phyloP scores from a whole-genome alignment of 768 basidiomycete genomes.

The Hydnum rufescens region DNA sequence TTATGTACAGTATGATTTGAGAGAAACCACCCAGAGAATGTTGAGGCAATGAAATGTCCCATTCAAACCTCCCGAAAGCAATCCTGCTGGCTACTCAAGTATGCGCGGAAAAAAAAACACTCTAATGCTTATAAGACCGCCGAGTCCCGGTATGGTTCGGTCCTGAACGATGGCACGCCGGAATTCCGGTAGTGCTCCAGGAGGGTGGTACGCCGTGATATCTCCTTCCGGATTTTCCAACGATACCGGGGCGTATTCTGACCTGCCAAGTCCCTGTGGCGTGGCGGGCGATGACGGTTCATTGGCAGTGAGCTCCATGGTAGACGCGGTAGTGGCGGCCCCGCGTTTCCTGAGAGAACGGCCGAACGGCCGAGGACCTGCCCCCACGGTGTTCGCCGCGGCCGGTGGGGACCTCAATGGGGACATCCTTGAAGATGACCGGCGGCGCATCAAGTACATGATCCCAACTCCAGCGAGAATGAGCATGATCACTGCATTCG shows the following conservation, averaged over 20 bases:
- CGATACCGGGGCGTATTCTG: not conserved
- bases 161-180: conserved; percentile 16
- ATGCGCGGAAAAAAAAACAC: too few species aligned
- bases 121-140: not conserved
- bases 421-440: too few species aligned
- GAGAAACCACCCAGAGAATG: too few species aligned
- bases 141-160: not conserved
- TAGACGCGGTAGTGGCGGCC: not conserved
- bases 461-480: not conserved
- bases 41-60: too few species aligned
- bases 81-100: too few species aligned
- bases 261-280: not conserved
- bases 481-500: not conserved
- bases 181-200: too few species aligned
- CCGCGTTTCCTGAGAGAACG: not conserved
- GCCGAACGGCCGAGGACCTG: not conserved
- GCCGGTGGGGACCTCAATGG: not conserved
- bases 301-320: not conserved
- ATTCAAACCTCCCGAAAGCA: too few species aligned
- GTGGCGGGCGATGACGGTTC: not conserved
- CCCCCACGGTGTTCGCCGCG: not conserved
- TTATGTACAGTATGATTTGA: too few species aligned
- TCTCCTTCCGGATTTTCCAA: not conserved
- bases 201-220: too few species aligned
- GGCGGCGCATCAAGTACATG: not conserved